Evolutionary conservation across 257 asterid species (phyloP).

Genomic region (Lycium barbarum): DNA sequence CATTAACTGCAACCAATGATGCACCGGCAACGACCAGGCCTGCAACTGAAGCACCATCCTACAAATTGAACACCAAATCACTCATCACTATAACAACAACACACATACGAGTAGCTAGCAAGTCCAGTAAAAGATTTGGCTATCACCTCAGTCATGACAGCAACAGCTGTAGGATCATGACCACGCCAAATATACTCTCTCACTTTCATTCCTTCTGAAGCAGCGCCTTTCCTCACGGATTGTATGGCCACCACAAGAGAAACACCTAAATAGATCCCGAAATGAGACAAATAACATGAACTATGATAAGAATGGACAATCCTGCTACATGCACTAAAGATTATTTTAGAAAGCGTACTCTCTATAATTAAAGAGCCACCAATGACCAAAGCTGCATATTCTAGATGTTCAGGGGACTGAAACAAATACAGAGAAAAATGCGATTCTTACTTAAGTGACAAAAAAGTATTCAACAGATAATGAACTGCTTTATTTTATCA

Average conservation of each 20-base stretch:
- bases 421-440: slow-evolving; percentile 31
- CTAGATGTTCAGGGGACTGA: slow-evolving; percentile 88
- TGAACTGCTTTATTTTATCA: slow-evolving; percentile 29
- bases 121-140: slow-evolving; percentile 32
- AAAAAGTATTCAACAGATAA: slow-evolving; percentile 34
- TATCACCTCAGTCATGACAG: slow-evolving; percentile 97
- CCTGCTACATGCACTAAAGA: background rate
- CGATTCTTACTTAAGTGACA: slow-evolving; percentile 18
- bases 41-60: slow-evolving; percentile 99
- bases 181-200: slow-evolving; percentile 97
- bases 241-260: slow-evolving; percentile 89
- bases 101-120: slow-evolving; percentile 30
- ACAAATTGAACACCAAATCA: slow-evolving; percentile 37
- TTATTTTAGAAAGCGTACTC: slow-evolving; percentile 50
- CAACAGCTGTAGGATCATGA: slow-evolving; percentile 97
- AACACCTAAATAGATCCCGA: slow-evolving; percentile 60
- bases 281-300: slow-evolving; percentile 16
- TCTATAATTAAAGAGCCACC: slow-evolving; percentile 92
- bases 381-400: slow-evolving; percentile 89
- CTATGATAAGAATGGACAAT: slow-evolving; percentile 20
- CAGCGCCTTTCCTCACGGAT: slow-evolving; percentile 95
- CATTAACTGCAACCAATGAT: slow-evolving; percentile 84
- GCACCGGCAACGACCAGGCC: slow-evolving; percentile 93
- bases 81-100: slow-evolving; percentile 23
- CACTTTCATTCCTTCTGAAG: slow-evolving; percentile 94